A percentile compares a stretch with the other conserved stretches of the same genome.
phyloP scores from a whole-genome alignment of 2,329 filamentous ascomycete species.

The Talaromyces sp. region DNA sequence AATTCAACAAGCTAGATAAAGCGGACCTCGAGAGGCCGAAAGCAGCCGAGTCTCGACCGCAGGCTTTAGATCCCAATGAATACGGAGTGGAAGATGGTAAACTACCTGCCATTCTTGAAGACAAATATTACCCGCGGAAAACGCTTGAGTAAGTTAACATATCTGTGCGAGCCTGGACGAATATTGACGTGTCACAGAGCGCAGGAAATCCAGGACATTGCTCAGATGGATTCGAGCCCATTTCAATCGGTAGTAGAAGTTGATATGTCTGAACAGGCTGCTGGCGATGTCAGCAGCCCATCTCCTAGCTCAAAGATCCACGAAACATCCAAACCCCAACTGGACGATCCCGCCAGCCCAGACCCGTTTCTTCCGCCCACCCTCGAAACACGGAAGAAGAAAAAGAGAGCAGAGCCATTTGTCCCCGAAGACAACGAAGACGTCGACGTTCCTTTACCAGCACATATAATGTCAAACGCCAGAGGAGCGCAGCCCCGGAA shows the following conservation, averaged over 20 bases:
- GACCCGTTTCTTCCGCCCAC: conserved; percentile 31
- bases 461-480: conserved; percentile 1
- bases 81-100: conserved; percentile 35
- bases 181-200: conserved; percentile 25
- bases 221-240: conserved; percentile 25
- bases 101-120: conserved; percentile 63
- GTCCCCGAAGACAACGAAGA: conserved; percentile 1
- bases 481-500: conserved; percentile 34
- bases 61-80: conserved; percentile 12
- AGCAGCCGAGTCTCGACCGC: conserved; percentile 17
- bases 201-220: conserved; percentile 38
- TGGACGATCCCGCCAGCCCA: conserved; percentile 14
- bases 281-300: conserved; percentile 34
- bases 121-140: conserved; percentile 59
- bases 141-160: conserved; percentile 55
- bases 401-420: conserved; percentile 16
- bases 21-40: conserved; percentile 16
- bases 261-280: conserved; percentile 17
- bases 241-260: conserved; percentile 25
- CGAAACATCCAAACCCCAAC: conserved; percentile 2
- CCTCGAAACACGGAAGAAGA: conserved; percentile 36
- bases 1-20: conserved; percentile 24
- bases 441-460: not conserved
- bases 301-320: conserved; percentile 5
- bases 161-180: not conserved